Conservation (phyloP, 2,329 filamentous ascomycete species). For the Macroventuria anomochaeta region DNA sequence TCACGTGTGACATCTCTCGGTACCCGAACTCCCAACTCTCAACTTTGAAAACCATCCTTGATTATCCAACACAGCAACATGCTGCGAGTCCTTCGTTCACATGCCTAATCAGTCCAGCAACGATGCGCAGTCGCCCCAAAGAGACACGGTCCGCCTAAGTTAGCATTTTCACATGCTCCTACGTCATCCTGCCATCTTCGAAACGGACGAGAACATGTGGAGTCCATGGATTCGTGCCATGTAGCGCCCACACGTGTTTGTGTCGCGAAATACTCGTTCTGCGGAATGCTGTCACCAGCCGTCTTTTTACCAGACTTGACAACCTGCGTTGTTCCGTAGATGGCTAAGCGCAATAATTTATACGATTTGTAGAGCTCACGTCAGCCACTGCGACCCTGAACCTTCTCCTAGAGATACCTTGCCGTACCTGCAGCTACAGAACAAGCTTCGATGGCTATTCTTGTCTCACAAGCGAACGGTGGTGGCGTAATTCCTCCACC, state of each 20-base stretch:
- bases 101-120: not conserved
- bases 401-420: not conserved
- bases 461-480: not conserved
- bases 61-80: not conserved
- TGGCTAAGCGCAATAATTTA: not conserved
- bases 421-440: not conserved
- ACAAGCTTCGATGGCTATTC: conserved; percentile 1
- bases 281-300: not conserved
- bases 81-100: not conserved
- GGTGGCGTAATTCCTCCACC: conserved; percentile 3
- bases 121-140: not conserved
- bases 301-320: not conserved
- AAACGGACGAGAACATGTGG: conserved; percentile 14
- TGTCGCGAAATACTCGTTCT: not conserved
- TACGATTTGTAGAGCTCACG: not conserved
- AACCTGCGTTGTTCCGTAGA: not conserved
- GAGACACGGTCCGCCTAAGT: not conserved
- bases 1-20: not conserved
- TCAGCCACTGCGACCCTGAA: not conserved
- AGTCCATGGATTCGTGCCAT: conserved; percentile 4
- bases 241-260: conserved; percentile 5
- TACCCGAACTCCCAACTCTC: not conserved
- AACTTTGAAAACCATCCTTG: not conserved
- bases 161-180: not conserved
- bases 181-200: conserved; percentile 8